Base-by-base conservation (phyloP, 768 basidiomycete species). In the Termitomyces sp. region DNA sequence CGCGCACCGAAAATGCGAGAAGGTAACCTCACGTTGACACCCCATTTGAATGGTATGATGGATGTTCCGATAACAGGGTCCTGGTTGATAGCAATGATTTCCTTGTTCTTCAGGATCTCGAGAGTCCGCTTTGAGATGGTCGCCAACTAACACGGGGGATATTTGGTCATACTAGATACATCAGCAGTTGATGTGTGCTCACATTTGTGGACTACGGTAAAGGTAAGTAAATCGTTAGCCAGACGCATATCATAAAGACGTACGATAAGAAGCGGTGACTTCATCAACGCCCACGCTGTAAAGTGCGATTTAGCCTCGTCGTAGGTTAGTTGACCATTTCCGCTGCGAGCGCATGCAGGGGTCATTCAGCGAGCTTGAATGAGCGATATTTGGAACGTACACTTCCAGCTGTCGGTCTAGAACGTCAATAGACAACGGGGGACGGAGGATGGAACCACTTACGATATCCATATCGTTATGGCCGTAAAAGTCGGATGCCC, bases 391-490 rank as follows among this genome's bases (percentile, higher is more conserved):
- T 14, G 41, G 16, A 9, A 67, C 70, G 2, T 68, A 82, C 82
- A 85, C 65, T 77, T 85, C 79, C 39, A 84, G 70, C 83, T 83
- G 59, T 19, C n/a, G 17, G 54, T 30, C 12, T 37, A 19, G 17
- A 7, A 35, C 16, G 30, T 45, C 17, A 39, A 19, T 27, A 2
- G 12, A 17, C 25, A 5, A 19, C 34, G 17, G 2, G 14, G 28
- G 2, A 44, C 1, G 10, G 21, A 40, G 0, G 0, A 23, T 16
- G 3, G 23, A 28, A 32, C 21, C 47, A 64, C 71, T 21, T 43
- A 86, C 84, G 63, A 88, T 88, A 64, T 88, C 85, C 73, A 88
- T 73, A 58, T 88, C 86, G 52, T 87, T 88, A 48, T 79, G 81
- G 4, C 85, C 85, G 54, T 77, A 84, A 62, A 86, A 86, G 64